Base-by-base conservation (phyloP, 2,329 filamentous ascomycete genomes). In the Metarhizium humberi region DNA sequence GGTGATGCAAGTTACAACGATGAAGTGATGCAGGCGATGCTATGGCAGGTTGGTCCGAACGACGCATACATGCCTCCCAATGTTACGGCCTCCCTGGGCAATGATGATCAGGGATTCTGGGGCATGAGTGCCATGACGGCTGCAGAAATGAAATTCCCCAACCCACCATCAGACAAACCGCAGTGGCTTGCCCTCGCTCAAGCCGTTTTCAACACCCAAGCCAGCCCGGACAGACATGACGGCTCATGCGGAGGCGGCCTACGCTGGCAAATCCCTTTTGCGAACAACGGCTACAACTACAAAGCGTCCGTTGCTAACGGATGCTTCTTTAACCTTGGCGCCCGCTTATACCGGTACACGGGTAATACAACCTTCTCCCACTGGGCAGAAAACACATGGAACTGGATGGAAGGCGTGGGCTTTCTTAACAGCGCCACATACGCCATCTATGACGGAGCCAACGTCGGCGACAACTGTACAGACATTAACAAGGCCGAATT, bases 201-300 rank as follows among this genome's bases (percentile, higher is more conserved):
- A 25, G 25, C 25, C 25, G 25, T 25, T 25, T 25, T 25, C 1
- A 25, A 25, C 1, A 25, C 25, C 25, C 25, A 25, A 4, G 25
- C 25, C 25, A 25, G 25, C 25, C 25, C 25, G 3, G 25, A 25
- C 25, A 25, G 64, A 78, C 80, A 1, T 69, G 76, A 32, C 82
- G 79, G 73, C 70, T 82, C 25, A 25, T 76, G 75, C 18, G 82
- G 81, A 56, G 79, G 78, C 47, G 88, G 87, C 20, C 69, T 92
- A 59, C 78, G 86, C 61, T 90, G 87, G 87, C 88, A 92, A 72
- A 87, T 92, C 57, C 89, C 84, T 60, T 75, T 79, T 5, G 84
- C 86, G 61, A 90, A 92, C 67, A 78, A 76, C 47, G 89, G 88
- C 36, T 92, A 88, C 68, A 78, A 85, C 64, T 91, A 92, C 75